Evolutionary conservation across 1,139 yeast species (phyloP).

Genomic region (Debaryomyces coudertii): DNA sequence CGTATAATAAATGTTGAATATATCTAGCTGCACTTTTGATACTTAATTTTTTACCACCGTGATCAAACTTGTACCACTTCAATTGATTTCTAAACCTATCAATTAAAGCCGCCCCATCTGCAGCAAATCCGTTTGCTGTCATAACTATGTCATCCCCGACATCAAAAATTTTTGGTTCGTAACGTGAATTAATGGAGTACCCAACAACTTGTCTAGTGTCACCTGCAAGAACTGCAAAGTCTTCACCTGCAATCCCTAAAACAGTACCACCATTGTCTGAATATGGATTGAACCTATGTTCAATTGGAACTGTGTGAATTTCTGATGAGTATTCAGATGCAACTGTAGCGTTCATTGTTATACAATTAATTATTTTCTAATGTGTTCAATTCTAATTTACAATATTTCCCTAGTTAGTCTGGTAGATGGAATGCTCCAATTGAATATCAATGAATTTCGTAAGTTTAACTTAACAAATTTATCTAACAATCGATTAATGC

Average conservation of each 20-base stretch:
- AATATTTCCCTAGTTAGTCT: background rate
- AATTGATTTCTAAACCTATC: conserved; percentile 75
- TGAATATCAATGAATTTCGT: conserved; percentile 3
- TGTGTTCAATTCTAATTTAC: background rate
- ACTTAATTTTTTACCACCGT: conserved; percentile 68
- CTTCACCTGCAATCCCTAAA: conserved; percentile 96
- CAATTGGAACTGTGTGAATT: conserved; percentile 66
- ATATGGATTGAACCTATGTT: conserved; percentile 94
- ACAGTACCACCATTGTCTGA: conserved; percentile 98
- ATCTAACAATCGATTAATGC: background rate
- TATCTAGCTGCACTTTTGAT: conserved; percentile 84
- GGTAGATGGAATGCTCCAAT: conserved; percentile 1
- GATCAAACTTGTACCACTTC: conserved; percentile 93
- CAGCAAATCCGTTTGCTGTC: conserved; percentile 96
- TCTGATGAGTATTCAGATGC: conserved; percentile 66
- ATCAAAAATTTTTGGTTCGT: conserved; percentile 86
- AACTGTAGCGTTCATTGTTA: conserved; percentile 43
- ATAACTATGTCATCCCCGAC: conserved; percentile 87
- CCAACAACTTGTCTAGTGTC: conserved; percentile 97
- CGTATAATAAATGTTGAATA: conserved; percentile 86
- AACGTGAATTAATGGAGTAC: conserved; percentile 89
- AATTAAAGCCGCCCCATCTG: conserved; percentile 87
- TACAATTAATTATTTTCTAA: conserved; percentile 1
- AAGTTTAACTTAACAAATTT: background rate
- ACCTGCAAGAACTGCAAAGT: conserved; percentile 95